Conservation (phyloP, 257 asterid species). For the Datura wrightii region DNA sequence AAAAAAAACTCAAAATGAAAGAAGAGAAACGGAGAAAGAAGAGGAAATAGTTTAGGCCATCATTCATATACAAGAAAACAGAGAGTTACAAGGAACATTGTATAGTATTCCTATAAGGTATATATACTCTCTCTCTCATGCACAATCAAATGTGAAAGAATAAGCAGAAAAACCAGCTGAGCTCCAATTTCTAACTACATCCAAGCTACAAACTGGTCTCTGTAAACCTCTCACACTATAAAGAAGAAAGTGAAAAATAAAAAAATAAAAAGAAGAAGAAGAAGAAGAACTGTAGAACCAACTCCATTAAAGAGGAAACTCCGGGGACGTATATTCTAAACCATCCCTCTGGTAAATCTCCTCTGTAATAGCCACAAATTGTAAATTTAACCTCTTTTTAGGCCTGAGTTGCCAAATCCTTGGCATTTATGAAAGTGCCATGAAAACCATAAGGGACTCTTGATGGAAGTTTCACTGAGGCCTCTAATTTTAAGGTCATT, state of each 20-base stretch:
- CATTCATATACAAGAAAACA: slow-evolving; percentile 38
- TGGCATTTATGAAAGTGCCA: slow-evolving; percentile 76
- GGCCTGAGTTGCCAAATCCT: slow-evolving; percentile 69
- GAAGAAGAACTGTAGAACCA: background rate
- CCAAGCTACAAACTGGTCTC: slow-evolving; percentile 87
- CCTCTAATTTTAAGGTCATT: slow-evolving; percentile 64
- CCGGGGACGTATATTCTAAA: slow-evolving; percentile 79
- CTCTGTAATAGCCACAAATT: slow-evolving; percentile 32
- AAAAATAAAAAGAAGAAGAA: background rate
- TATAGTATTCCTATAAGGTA: slow-evolving; percentile 30
- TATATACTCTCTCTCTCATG: slow-evolving; percentile 36
- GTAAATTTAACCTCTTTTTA: slow-evolving; percentile 16
- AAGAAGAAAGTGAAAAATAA: slow-evolving; percentile 13
- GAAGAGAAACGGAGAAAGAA: slow-evolving; percentile 4
- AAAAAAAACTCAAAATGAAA: background rate
- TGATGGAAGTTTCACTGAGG: slow-evolving; percentile 73
- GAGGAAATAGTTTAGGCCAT: slow-evolving; percentile 12
- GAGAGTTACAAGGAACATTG: slow-evolving; percentile 40
- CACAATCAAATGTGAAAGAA: slow-evolving; percentile 51
- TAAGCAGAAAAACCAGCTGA: slow-evolving; percentile 79
- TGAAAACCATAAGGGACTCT: slow-evolving; percentile 97
- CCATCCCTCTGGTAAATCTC: slow-evolving; percentile 90
- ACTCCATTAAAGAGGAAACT: slow-evolving; percentile 44
- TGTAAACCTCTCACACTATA: slow-evolving; percentile 58
- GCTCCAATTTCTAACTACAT: slow-evolving; percentile 73